Base-by-base conservation (phyloP, 2,329 filamentous ascomycete genomes). In the Thelonectria olida region DNA sequence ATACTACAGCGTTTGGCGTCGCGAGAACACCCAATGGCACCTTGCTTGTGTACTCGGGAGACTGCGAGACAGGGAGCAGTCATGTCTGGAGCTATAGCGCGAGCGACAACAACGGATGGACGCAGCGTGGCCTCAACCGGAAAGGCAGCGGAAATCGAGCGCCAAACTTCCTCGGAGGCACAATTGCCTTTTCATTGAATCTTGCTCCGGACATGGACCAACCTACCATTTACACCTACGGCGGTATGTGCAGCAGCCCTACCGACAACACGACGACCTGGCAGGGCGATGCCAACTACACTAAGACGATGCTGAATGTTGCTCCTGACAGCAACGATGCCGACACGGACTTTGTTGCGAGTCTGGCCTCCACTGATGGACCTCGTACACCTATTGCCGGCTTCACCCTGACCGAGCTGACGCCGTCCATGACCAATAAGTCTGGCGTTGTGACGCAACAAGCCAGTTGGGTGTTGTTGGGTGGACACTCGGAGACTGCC, bases 321-420 rank as follows among this genome's bases (percentile, higher is more conserved):
- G 75, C 84, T 0, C 82, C 91, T 0, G 73, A 73, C 5, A 67
- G 70, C 8, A 68, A 73, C 3, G 58, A 69, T 4, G 42, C 73
- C 48, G 62, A 72, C 41, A 55, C 72, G 10, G 63, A 67, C 20
- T 81, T 82, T 70, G 68, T 72, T 3, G 69, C 80, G 63, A 69
- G 75, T 52, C 69, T 80, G 4, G 75, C 83, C 36, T 70, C 78
- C 17, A 78, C 74, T 64, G 73, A 85, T 47, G 90, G 89, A 76
- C 90, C 71, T 0, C 91, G 92, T 0, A 85, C 94, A 42, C 84
- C 93, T 2, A 93, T 96, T 77, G 95, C 95, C 8, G 95, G 95
- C 8, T 96, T 97, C 78, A 90, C 89, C 1, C 85, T 97, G 51
- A 97, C 94, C 1, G 84, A 88, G 0, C 80, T 97, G 22, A 80